Evolutionary conservation across 2,329 filamentous ascomycete genomes (phyloP), one percentile per base, ranked within the genome.

Genomic region (Aspergillus piperis): DNA sequence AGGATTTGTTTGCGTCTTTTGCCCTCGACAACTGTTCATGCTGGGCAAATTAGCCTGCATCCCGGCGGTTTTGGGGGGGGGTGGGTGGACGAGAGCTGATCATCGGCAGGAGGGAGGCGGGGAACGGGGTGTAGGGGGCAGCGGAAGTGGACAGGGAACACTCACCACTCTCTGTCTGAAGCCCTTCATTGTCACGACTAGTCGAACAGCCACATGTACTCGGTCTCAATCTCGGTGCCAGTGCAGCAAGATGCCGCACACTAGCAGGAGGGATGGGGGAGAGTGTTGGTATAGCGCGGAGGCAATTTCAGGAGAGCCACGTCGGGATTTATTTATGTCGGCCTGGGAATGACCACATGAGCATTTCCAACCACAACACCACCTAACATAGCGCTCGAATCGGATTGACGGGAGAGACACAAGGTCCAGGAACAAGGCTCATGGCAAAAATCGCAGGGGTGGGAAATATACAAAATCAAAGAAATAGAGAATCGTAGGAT

Each of bases 101-200:
- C n/a, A 32, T 19, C 10, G 13, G 64, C 53, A 60, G 64, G 64
- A 66, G 64, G 64, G 64, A 61, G 68, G 66, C 67, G 62, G 66
- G 65, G 69, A 62, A 68, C 58, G 60, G 56, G 30, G 32, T 36
- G 54, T 59, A 55, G 60, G 30, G 44, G 48, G 48, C 32, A 36
- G 32, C 57, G 48, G 55, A 58, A 55, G 59, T 50, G 48, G 51
- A 63, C 25, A n/a, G 32, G 59, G 62, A 66, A 87, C 32, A 36
- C 91, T 85, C 87, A 96, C 92, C 84, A 97, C 92, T 90, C 91
- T 91, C 84, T 96, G 92, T 81, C 92, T 90, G 81, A 98, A 96
- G 78, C 92, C 90, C 84, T 96, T 97, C 94, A 98, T 97, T 80
- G 85, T 90, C 80, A 78, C 79, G 60, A 62, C 62, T 69, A 68